Evolutionary conservation across 225 moss, liverwort and hornwort genomes (phyloP).

Genomic region (Takakia lepidozioides): DNA sequence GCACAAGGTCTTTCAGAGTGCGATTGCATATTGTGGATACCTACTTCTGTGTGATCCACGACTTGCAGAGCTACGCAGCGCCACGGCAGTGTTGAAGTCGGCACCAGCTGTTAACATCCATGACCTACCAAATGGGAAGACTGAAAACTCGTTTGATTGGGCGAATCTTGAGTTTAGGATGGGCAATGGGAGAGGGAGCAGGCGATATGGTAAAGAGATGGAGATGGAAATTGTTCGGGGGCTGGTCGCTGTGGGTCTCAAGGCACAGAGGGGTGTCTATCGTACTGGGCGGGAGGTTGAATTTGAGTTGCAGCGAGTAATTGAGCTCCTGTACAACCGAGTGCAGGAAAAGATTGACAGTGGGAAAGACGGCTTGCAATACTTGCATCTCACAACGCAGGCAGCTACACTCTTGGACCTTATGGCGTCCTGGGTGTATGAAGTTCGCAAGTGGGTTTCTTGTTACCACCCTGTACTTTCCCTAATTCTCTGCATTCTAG

Average conservation of each 20-base stretch:
- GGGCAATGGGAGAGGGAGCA: constrained; percentile 12
- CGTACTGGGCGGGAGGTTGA: constrained; percentile 55
- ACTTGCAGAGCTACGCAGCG: constrained; percentile 55
- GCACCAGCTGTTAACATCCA: constrained; percentile 44
- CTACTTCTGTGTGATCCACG: constrained; percentile 59
- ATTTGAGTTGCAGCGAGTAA: constrained; percentile 38
- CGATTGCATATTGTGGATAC: constrained; percentile 61
- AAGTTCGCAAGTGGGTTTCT: constrained; percentile 54
- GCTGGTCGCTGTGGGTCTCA: constrained; percentile 58
- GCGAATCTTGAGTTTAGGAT: constrained; percentile 37
- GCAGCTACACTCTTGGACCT: constrained; percentile 63
- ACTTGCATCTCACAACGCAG: constrained; percentile 61
- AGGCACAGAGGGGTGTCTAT: constrained; percentile 61
- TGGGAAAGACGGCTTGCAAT: constrained; percentile 49
- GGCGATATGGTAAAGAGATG: constrained; percentile 27
- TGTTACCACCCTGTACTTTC: no score
- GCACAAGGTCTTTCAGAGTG: constrained; percentile 51
- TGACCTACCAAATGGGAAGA: constrained; percentile 13
- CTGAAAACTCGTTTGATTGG: constrained; percentile 37
- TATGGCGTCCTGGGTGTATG: constrained; percentile 59
- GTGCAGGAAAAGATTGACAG: constrained; percentile 48
- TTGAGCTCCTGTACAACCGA: constrained; percentile 49
- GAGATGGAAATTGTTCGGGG: constrained; percentile 49
- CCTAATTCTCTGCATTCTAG: no score
- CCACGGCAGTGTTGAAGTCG: constrained; percentile 49